A percentile compares a stretch with the other conserved stretches of the same genome.
These are phyloP conservation scores for Primulina huaijiensis DNA, from an alignment of 257 asterid species.

Conservation along the genomic window DNA sequence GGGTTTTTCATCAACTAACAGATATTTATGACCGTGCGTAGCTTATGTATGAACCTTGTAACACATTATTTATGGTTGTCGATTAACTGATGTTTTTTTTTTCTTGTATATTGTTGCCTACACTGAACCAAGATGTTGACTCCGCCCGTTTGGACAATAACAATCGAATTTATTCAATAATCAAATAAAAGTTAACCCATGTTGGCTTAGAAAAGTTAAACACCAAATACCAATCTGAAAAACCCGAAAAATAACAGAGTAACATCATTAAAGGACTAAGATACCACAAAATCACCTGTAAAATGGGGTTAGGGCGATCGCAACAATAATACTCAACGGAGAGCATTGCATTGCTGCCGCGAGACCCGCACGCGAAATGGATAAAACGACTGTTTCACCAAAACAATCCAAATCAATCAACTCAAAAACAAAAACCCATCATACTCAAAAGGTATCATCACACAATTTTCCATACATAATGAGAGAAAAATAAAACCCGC, in stretches of 20 bases:
- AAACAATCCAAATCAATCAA: not conserved
- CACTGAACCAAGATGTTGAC: too few relatives aligned
- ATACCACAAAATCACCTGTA: slow-evolving; percentile 50
- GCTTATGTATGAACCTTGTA: too few relatives aligned
- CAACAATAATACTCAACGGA: slow-evolving; percentile 79
- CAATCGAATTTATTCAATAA: not conserved
- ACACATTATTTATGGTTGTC: too few relatives aligned
- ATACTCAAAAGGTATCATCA: not conserved
- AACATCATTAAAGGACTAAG: not conserved
- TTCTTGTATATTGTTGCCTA: too few relatives aligned
- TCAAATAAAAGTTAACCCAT: not conserved
- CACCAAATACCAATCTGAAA: not conserved
- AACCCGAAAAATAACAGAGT: not conserved
- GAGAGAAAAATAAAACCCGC: not conserved
- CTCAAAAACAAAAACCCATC: not conserved
- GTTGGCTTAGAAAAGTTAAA: not conserved
- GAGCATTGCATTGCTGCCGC: slow-evolving; percentile 59
- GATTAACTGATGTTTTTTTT: too few relatives aligned
- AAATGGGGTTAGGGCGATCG: slow-evolving; percentile 84
- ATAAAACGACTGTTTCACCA: slow-evolving; percentile 57
- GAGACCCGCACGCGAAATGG: slow-evolving; percentile 58
- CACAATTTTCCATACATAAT: not conserved
- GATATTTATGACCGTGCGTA: too few relatives aligned
- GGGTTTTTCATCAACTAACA: too few relatives aligned
- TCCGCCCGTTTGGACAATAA: too few relatives aligned